Evolutionary conservation across 495 filamentous ascomycete species (phyloP).

Genomic region (Neurospora sp.): DNA sequence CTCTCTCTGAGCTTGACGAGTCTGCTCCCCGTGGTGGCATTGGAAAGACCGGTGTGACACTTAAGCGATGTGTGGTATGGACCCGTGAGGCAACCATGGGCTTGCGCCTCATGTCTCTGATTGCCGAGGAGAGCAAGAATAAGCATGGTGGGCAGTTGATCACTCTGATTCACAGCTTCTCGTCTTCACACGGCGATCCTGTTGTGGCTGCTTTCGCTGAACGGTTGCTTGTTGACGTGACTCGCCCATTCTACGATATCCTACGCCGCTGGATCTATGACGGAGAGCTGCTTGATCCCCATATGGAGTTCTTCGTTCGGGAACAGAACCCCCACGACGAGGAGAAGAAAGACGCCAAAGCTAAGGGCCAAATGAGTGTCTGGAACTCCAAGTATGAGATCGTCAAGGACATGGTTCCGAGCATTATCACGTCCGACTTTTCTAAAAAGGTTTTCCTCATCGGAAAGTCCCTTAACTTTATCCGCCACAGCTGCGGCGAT

Average conservation of each 20-base stretch:
- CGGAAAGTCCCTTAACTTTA: constrained; percentile 97
- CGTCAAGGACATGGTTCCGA: constrained; percentile 75
- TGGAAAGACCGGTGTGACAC: constrained; percentile 82
- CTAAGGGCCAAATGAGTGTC: constrained; percentile 73
- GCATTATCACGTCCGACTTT: constrained; percentile 84
- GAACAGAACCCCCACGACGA: constrained; percentile 46
- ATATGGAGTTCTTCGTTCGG: constrained; percentile 88
- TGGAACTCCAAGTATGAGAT: constrained; percentile 98
- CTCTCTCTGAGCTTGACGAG: constrained; percentile 57
- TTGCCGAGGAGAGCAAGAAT: constrained; percentile 82
- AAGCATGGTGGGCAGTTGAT: constrained; percentile 89
- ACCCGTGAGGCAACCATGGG: constrained; percentile 96
- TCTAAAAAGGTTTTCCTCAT: constrained; percentile 94
- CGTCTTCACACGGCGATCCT: constrained; percentile 87
- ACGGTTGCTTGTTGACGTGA: constrained; percentile 79
- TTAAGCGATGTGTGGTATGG: constrained; percentile 96
- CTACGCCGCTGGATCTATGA: constrained; percentile 96
- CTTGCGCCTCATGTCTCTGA: constrained; percentile 83
- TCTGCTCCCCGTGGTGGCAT: constrained; percentile 53
- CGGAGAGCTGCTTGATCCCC: constrained; percentile 92
- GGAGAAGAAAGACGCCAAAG: constrained; percentile 39
- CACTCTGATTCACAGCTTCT: constrained; percentile 85
- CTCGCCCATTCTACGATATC: constrained; percentile 96
- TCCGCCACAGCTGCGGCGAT: constrained; percentile 87
- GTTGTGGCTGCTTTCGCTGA: constrained; percentile 93